Conservation (phyloP, 2,329 filamentous ascomycete genomes). For the Fusarium pseudocircinatum region DNA sequence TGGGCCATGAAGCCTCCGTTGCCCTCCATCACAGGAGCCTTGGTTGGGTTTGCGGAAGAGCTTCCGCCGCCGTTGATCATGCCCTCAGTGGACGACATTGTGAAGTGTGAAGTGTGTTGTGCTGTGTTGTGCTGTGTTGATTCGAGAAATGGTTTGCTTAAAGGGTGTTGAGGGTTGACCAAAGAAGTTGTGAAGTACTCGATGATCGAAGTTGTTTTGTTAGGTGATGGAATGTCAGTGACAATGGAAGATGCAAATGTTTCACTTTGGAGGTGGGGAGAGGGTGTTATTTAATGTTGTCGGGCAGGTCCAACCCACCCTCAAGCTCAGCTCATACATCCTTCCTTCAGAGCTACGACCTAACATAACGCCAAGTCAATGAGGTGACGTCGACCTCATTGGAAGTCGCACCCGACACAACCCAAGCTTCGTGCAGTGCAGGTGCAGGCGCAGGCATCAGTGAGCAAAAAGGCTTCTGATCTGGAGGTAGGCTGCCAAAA, state of each 20-base stretch:
- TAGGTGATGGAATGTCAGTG: background rate
- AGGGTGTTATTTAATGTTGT: constrained; percentile 31
- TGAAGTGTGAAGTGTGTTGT: background rate
- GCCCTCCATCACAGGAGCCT: constrained; percentile 40
- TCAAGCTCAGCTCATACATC: constrained; percentile 3
- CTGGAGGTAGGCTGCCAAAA: background rate
- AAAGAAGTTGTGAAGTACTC: background rate
- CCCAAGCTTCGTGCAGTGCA: constrained; percentile 11
- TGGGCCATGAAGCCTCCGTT: constrained; percentile 59
- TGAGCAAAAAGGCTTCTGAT: background rate
- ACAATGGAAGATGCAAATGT: background rate
- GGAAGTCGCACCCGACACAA: constrained; percentile 8
- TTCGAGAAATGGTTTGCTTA: background rate
- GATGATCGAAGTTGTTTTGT: background rate
- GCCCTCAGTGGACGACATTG: constrained; percentile 33
- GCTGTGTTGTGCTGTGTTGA: background rate
- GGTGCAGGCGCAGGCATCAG: background rate
- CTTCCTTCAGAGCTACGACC: background rate
- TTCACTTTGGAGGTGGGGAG: constrained; percentile 13
- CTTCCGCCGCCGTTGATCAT: constrained; percentile 43
- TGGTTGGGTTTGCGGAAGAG: constrained; percentile 44
- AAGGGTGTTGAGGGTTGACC: background rate
- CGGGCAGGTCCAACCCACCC: constrained; percentile 5
- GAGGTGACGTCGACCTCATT: constrained; percentile 27
- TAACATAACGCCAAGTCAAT: constrained; percentile 24